Conservation (phyloP, 805 yeast genomes). For the Saccharomycopsis amapae region DNA sequence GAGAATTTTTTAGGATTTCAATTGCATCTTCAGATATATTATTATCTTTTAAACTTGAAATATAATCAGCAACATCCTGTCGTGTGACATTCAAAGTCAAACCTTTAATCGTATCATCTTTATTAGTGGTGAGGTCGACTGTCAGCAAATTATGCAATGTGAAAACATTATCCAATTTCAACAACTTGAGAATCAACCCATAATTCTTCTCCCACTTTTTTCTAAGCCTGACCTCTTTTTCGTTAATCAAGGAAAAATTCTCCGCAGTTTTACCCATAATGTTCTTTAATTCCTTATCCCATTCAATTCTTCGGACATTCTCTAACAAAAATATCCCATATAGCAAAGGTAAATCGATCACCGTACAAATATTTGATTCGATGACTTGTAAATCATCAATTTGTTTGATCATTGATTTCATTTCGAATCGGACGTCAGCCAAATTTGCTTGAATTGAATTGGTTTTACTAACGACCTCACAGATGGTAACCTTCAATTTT, state of each 20-base stretch:
- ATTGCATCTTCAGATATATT: slow-evolving; percentile 30
- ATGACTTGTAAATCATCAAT: slow-evolving; percentile 28
- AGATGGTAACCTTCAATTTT: slow-evolving; percentile 23
- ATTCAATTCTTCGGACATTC: slow-evolving; percentile 48
- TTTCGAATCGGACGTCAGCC: slow-evolving; percentile 22
- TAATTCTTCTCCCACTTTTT: slow-evolving; percentile 60
- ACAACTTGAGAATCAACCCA: slow-evolving; percentile 38
- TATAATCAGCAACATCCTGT: slow-evolving; percentile 32
- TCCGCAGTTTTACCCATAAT: slow-evolving; percentile 40
- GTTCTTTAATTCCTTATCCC: slow-evolving; percentile 35
- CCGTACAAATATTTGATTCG: slow-evolving; percentile 31
- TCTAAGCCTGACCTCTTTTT: slow-evolving; percentile 49
- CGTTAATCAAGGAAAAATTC: slow-evolving; percentile 48
- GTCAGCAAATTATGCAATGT: slow-evolving; percentile 10
- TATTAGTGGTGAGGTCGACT: slow-evolving; percentile 7
- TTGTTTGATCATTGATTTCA: slow-evolving; percentile 21
- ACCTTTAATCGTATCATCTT: slow-evolving; percentile 16
- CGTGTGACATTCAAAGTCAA: slow-evolving; percentile 21
- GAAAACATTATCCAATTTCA: slow-evolving; percentile 22
- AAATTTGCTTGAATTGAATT: slow-evolving; percentile 16
- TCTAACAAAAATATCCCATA: slow-evolving; percentile 68
- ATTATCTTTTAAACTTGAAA: slow-evolving; percentile 29
- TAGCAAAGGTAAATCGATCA: slow-evolving; percentile 61
- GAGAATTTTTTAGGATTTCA: slow-evolving; percentile 32
- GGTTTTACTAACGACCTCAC: slow-evolving; percentile 21